A percentile compares a stretch with the other conserved stretches of the same genome.
These are phyloP conservation scores for Glaciozyma martinii DNA, from an alignment of 768 basidiomycete species.

Conservation along the genomic window DNA sequence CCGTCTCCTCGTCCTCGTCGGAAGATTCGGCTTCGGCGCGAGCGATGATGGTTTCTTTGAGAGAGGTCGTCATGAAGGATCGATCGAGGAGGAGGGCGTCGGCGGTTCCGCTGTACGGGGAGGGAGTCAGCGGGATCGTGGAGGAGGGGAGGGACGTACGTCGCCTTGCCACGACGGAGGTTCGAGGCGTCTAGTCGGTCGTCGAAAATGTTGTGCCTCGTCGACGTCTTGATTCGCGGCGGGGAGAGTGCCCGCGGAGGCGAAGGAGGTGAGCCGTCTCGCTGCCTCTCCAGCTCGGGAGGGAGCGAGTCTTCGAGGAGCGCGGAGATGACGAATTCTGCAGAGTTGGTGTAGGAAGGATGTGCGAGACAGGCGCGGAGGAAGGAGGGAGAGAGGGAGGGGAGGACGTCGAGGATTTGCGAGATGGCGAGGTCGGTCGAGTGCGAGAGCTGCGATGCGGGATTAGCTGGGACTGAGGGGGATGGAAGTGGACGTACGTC, in stretches of 20 bases:
- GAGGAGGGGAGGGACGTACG: constrained; percentile 40
- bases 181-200: constrained; percentile 57
- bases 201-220: constrained; percentile 65
- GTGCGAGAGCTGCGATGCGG: too few relatives aligned
- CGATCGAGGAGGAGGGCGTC: constrained; percentile 50
- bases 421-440: constrained; percentile 38
- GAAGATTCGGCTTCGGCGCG: constrained; percentile 57
- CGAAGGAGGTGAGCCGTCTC: not conserved
- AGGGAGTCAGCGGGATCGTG: not conserved
- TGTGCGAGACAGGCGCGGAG: constrained; percentile 38
- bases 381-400: constrained; percentile 52
- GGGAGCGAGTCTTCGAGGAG: constrained; percentile 68
- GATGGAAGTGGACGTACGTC: too few relatives aligned
- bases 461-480: too few relatives aligned
- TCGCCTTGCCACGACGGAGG: constrained; percentile 56
- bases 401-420: constrained; percentile 69
- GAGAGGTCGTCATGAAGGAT: constrained; percentile 52
- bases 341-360: constrained; percentile 29
- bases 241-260: constrained; percentile 21
- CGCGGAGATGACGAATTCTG: constrained; percentile 59
- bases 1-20: not conserved
- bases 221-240: constrained; percentile 31
- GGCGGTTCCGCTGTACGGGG: constrained; percentile 40
- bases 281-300: constrained; percentile 12
- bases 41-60: constrained; percentile 75